Evolutionary conservation across 1,139 yeast species (phyloP).

Genomic region (Geotrichum reessii): DNA sequence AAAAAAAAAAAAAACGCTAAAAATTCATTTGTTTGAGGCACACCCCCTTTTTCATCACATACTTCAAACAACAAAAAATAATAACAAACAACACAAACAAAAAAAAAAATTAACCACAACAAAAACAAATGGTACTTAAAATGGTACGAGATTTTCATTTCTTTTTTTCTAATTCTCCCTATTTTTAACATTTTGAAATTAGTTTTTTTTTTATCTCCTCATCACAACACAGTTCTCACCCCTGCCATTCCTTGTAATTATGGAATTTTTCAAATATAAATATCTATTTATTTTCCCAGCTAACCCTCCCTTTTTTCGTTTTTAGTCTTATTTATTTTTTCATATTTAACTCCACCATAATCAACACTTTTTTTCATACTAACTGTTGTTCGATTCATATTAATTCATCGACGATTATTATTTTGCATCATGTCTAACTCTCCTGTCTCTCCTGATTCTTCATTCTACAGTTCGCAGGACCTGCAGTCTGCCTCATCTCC

Average conservation of each 20-base stretch:
- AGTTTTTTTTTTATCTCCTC: background rate
- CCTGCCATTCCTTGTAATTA: background rate
- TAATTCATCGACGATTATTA: background rate
- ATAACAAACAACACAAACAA: no score
- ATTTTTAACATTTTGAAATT: background rate
- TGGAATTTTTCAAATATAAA: background rate
- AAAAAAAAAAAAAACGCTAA: background rate
- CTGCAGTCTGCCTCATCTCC: constrained; percentile 8
- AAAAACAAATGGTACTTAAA: background rate
- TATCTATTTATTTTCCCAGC: constrained; percentile 1
- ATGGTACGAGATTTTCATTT: background rate
- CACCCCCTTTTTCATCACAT: no score
- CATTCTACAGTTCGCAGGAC: background rate
- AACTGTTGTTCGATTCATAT: background rate
- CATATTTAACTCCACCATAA: background rate
- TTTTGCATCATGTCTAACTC: background rate
- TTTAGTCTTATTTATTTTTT: background rate
- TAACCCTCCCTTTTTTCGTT: background rate
- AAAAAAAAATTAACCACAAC: no score
- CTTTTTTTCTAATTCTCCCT: background rate
- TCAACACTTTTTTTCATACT: background rate
- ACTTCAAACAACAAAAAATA: no score
- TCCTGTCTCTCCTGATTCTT: constrained; percentile 1
- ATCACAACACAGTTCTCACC: background rate
- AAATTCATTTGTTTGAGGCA: background rate